A percentile compares a stretch with the other conserved stretches of the same genome.
Evolutionary conservation across 2,329 filamentous ascomycete species (phyloP).

Genomic region (Paecilomyces fulvus): DNA sequence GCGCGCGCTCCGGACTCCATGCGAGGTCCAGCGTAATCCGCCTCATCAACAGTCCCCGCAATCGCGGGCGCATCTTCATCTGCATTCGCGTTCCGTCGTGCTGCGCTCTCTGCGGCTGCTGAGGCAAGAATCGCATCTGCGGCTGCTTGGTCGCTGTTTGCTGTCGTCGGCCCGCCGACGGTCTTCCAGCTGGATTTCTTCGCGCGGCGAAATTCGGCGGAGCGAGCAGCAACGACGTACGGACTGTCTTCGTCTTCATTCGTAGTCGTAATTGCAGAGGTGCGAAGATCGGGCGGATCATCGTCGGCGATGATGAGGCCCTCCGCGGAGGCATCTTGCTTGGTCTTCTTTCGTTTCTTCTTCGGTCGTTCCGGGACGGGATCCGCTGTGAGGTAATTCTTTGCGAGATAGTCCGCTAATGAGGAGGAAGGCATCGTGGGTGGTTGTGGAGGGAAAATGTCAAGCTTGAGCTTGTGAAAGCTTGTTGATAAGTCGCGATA

Average conservation of each 20-base stretch:
- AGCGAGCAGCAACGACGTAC: slow-evolving; percentile 15
- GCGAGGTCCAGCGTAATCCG: slow-evolving; percentile 37
- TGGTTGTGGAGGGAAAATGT: background rate
- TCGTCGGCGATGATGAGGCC: slow-evolving; percentile 35
- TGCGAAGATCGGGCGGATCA: slow-evolving; percentile 29
- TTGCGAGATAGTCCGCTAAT: slow-evolving; percentile 78
- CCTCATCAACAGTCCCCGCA: slow-evolving; percentile 17
- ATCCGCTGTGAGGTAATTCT: slow-evolving; percentile 76
- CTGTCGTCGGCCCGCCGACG: slow-evolving; percentile 44
- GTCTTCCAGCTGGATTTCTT: slow-evolving; percentile 78
- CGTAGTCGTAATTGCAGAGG: slow-evolving; percentile 13
- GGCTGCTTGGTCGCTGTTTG: slow-evolving; percentile 49
- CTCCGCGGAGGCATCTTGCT: slow-evolving; percentile 32
- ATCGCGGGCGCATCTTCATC: slow-evolving; percentile 42
- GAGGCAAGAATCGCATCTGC: slow-evolving; percentile 72
- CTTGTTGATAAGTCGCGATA: background rate
- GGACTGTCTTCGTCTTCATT: slow-evolving; percentile 32
- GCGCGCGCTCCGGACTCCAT: slow-evolving; percentile 87
- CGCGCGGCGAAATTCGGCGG: slow-evolving; percentile 55
- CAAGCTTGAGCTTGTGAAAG: slow-evolving; percentile 4
- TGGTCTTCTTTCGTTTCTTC: slow-evolving; percentile 50
- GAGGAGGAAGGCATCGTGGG: slow-evolving; percentile 43
- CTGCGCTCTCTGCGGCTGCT: slow-evolving; percentile 58
- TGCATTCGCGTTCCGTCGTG: slow-evolving; percentile 39
- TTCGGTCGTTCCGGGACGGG: slow-evolving; percentile 38